Evolutionary conservation across 164 flowering plant species (phyloP).

Genomic region (Platanus orientalis): DNA sequence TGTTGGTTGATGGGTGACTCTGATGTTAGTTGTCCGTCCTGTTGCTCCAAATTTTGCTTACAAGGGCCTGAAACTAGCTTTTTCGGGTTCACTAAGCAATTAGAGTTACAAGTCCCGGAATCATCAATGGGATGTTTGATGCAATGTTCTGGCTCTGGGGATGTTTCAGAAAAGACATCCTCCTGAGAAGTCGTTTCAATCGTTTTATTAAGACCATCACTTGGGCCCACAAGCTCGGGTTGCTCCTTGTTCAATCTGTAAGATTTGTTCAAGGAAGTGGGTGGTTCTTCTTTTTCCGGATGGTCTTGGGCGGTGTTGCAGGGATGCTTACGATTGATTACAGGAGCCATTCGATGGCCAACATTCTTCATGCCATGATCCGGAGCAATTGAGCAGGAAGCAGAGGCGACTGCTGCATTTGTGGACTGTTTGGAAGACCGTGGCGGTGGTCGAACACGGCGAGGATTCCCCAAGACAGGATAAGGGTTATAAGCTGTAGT

Average conservation of each 20-base stretch:
- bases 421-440: constrained; percentile 21
- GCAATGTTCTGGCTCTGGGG: constrained; percentile 18
- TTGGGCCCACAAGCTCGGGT: constrained; percentile 9
- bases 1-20: constrained; percentile 24
- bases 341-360: constrained; percentile 12
- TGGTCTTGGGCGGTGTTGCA: constrained; percentile 10
- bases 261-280: constrained; percentile 19
- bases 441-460: constrained; percentile 21
- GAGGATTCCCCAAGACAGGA: constrained; percentile 17
- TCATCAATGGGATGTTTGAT: constrained; percentile 25
- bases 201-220: constrained; percentile 14
- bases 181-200: constrained; percentile 15
- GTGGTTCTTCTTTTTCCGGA: constrained; percentile 26
- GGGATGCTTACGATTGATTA: constrained; percentile 23
- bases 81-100: constrained; percentile 19
- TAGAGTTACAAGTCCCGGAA: constrained; percentile 21
- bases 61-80: constrained; percentile 6
- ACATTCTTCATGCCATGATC: constrained; percentile 20
- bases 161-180: constrained; percentile 8
- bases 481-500: constrained; percentile 6
- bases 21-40: constrained; percentile 16
- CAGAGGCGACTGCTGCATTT: constrained; percentile 23
- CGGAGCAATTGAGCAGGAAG: constrained; percentile 18
- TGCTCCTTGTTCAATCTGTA: constrained; percentile 27
- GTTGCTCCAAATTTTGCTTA: constrained; percentile 15